A percentile compares a stretch with the other conserved stretches of the same genome.
Conservation (phyloP, 2,329 filamentous ascomycete species). For the Nigrospora oryzae region DNA sequence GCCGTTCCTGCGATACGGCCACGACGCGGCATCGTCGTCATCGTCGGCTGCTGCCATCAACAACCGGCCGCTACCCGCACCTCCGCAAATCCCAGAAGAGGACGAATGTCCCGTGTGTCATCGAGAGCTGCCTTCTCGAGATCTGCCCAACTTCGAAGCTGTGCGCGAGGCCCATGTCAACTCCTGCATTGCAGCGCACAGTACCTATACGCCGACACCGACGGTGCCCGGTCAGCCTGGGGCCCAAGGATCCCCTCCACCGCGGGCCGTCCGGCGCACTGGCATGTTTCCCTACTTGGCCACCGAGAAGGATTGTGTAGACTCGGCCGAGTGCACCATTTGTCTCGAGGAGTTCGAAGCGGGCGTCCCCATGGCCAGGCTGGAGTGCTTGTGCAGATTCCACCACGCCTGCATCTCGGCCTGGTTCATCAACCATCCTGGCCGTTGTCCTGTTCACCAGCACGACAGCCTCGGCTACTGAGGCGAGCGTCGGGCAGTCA, state of each 20-base stretch:
- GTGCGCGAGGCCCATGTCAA: conserved; percentile 51
- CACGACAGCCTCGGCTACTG: conserved; percentile 51
- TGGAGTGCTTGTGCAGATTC: conserved; percentile 60
- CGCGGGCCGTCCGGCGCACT: conserved; percentile 35
- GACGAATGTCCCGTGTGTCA: conserved; percentile 76
- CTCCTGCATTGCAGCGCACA: conserved; percentile 47
- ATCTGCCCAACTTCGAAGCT: conserved; percentile 42
- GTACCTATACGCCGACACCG: conserved; percentile 32
- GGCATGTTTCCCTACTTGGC: conserved; percentile 57
- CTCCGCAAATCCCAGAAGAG: conserved; percentile 55
- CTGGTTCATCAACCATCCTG: conserved; percentile 56
- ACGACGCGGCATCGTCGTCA: conserved; percentile 24
- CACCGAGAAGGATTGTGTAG: conserved; percentile 61
- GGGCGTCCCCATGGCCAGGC: conserved; percentile 53
- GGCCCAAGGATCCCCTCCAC: conserved; percentile 17
- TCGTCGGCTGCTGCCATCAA: conserved; percentile 28
- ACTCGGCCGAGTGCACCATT: conserved; percentile 59
- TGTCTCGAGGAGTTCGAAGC: conserved; percentile 59
- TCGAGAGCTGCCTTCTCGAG: conserved; percentile 54
- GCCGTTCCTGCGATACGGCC: conserved; percentile 3
- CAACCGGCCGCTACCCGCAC: conserved; percentile 24
- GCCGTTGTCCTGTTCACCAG: conserved; percentile 57
- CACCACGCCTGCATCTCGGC: conserved; percentile 51
- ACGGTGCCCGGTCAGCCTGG: conserved; percentile 9
- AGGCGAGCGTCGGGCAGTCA: background rate